Evolutionary conservation across 495 filamentous ascomycete species (phyloP), one percentile per base, ranked within the genome.

Genomic region (Tuber indicum): DNA sequence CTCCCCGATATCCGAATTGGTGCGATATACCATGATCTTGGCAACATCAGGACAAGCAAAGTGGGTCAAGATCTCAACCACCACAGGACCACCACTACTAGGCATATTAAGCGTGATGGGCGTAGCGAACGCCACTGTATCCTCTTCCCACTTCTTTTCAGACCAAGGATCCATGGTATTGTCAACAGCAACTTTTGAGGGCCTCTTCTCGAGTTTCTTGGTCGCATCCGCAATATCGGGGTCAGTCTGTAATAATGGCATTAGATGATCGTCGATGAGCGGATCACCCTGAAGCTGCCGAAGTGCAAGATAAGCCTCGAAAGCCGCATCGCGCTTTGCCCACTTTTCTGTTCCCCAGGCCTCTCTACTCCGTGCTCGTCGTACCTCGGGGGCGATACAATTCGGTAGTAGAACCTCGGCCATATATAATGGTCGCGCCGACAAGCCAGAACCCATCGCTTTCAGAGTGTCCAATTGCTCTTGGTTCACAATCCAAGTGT

Each of bases 261-360:
- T 86, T 1, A 98, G 86, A 78, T 97, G 89, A 66, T 97, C 88
- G 72, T 94, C 93, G 36, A 98, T 84, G 39, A 97, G 85, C 58
- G 58, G 58, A 36, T 66, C 58, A 19, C 58, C 58, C 0, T 91
- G 91, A 62, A 88, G 90, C 47, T 89, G 76, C 81, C 94, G 90
- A 0, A 99, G 87, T 3, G 87, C 87, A 42, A 87, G 84, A 81
- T 95, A 97, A 19, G 94, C 92, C 80, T 93, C 88, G 74, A 97
- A 96, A 0, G 94, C 92, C 3, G 93, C 91, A 82, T 98, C 96
- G 78, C 91, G 92, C 78, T 86, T 89, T 8, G 96, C 95, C 72
- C 87, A 90, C 58, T 87, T 89, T 83, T 97, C 93, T 1, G 91
- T 92, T 8, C 77, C 82, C 93, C 94, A 98, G 71, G 83, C 76